phyloP scores from a whole-genome alignment of 202 grass and related monocot genomes.

The Digitaria exilis region DNA sequence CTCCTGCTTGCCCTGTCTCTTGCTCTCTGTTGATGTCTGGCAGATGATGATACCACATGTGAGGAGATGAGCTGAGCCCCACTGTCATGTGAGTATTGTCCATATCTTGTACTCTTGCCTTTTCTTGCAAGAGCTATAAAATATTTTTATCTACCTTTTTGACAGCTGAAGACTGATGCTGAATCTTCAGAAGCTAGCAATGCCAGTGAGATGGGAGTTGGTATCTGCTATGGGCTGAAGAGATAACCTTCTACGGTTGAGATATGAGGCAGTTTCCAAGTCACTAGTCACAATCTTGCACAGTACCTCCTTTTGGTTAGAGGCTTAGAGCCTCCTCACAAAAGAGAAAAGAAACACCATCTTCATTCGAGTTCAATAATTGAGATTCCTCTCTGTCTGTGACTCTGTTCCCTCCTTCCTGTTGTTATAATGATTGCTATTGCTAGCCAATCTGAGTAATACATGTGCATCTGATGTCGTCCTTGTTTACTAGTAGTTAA shows the following conservation, averaged over 20 bases:
- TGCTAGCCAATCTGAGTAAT: constrained; percentile 29
- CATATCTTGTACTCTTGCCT: constrained; percentile 25
- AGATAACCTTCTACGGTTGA: constrained; percentile 38
- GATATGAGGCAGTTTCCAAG: constrained; percentile 30
- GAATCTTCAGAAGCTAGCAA: constrained; percentile 23
- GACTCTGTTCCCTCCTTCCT: constrained; percentile 23
- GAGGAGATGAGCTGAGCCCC: constrained; percentile 35
- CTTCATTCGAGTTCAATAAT: constrained; percentile 41
- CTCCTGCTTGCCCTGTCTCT: constrained; percentile 29
- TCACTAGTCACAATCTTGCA: constrained; percentile 35
- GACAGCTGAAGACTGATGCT: constrained; percentile 27
- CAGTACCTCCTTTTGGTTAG: constrained; percentile 10
- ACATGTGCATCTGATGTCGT: constrained; percentile 23
- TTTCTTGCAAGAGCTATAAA: constrained; percentile 1
- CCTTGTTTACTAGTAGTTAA: constrained; percentile 28
- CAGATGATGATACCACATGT: constrained; percentile 39
- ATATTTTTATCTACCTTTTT: neutral
- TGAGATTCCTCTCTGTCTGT: constrained; percentile 40
- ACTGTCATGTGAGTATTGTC: constrained; percentile 44
- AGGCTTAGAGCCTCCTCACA: neutral
- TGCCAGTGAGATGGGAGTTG: neutral
- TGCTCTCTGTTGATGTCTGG: constrained; percentile 29
- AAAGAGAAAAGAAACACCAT: constrained; percentile 31
- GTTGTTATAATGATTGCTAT: constrained; percentile 30
- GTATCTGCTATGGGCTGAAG: constrained; percentile 22